Evolutionary conservation across 1,139 yeast species (phyloP).

Genomic region (Suhomyces ambrosiae): DNA sequence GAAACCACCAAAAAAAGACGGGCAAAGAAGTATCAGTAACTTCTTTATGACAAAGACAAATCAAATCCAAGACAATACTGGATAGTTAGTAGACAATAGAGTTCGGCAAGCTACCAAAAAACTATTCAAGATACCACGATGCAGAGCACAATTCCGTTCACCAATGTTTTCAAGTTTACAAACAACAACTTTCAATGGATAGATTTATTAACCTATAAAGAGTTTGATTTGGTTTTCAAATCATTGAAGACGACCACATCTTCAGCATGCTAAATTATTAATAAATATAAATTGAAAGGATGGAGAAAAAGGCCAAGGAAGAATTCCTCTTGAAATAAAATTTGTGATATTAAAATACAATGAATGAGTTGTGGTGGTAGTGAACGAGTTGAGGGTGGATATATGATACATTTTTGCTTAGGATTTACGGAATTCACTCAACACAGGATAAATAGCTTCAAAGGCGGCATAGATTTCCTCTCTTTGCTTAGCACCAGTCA

Average conservation of each 20-base stretch:
- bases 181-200: background rate
- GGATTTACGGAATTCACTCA: conserved; percentile 94
- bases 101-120: too few relatives aligned
- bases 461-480: conserved; percentile 98
- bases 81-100: too few relatives aligned
- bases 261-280: conserved; percentile 9
- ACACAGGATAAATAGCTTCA: conserved; percentile 96
- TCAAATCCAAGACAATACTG: background rate
- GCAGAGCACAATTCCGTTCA: too few relatives aligned
- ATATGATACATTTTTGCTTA: conserved; percentile 25
- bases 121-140: too few relatives aligned
- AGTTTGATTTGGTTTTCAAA: conserved; percentile 3
- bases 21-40: conserved; percentile 4
- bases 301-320: background rate
- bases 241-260: conserved; percentile 7
- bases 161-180: background rate
- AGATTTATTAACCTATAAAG: conserved; percentile 12
- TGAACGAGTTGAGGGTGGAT: conserved; percentile 2
- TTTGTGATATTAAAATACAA: conserved; percentile 10
- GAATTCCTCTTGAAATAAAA: conserved; percentile 1
- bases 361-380: conserved; percentile 6
- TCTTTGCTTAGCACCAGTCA: conserved; percentile 98
- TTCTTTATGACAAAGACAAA: conserved; percentile 3
- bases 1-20: conserved; percentile 10
- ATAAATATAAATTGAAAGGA: conserved; percentile 8